Percentiles rank a stretch among this genome's conserved stretches.
Conservation (phyloP, 2,329 filamentous ascomycete species). For the Microdochium bolleyi region DNA sequence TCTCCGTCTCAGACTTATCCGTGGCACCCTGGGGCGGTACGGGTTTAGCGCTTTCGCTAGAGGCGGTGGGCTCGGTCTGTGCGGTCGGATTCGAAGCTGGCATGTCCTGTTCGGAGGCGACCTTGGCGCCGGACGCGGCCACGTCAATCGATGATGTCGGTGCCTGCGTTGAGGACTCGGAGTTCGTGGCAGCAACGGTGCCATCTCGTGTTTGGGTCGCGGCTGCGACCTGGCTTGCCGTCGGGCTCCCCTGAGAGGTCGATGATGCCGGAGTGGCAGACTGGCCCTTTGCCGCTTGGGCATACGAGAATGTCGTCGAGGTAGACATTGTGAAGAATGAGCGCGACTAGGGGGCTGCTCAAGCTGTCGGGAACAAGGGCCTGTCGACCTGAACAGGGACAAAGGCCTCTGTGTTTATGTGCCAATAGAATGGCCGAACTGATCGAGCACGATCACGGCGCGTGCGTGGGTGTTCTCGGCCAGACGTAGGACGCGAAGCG, state of each 20-base stretch:
- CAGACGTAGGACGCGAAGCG: neutral
- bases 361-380: neutral
- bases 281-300: conserved; percentile 86
- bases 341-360: neutral
- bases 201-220: conserved; percentile 18
- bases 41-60: neutral
- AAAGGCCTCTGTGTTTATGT: neutral
- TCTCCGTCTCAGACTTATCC: conserved; percentile 27
- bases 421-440: neutral
- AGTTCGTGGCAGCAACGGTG: conserved; percentile 20
- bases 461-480: neutral
- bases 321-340: conserved; percentile 36
- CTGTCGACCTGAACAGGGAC: neutral
- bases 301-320: conserved; percentile 75
- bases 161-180: neutral
- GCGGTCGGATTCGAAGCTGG: neutral
- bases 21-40: conserved; percentile 20
- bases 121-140: neutral
- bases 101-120: neutral
- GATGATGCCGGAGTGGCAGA: conserved; percentile 27
- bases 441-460: neutral
- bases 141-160: neutral
- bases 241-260: conserved; percentile 15
- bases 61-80: neutral
- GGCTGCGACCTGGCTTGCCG: conserved; percentile 19